Evolutionary conservation across 2,329 filamentous ascomycete species (phyloP).

Genomic region (Pseudonectria foliicola): DNA sequence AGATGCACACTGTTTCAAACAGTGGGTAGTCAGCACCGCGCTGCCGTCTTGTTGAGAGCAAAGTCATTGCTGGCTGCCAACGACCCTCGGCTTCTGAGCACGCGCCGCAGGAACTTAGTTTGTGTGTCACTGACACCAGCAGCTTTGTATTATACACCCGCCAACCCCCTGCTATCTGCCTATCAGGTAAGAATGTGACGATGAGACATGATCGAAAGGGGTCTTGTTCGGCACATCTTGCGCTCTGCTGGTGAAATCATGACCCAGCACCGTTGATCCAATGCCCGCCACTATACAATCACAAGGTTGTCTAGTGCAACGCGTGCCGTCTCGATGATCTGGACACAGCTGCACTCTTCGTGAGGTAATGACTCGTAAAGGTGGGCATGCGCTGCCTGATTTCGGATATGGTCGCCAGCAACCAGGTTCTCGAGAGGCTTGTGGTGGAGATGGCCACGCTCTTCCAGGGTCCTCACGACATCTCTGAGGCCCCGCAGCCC

Average conservation of each 20-base stretch:
- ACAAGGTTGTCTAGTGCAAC: conserved; percentile 46
- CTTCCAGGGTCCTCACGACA: conserved; percentile 46
- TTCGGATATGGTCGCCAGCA: conserved; percentile 28
- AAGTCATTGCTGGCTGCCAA: too few species aligned
- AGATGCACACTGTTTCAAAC: too few species aligned
- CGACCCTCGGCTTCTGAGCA: not conserved
- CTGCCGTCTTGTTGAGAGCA: too few species aligned
- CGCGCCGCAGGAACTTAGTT: not conserved
- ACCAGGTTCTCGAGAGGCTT: conserved; percentile 40
- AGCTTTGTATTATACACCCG: not conserved
- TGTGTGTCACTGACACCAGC: too few species aligned
- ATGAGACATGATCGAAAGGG: too few species aligned
- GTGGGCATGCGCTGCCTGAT: conserved; percentile 20
- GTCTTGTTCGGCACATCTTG: too few species aligned
- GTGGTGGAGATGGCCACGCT: conserved; percentile 41
- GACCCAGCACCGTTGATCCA: too few species aligned
- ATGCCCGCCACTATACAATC: conserved; percentile 35
- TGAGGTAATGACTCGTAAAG: conserved; percentile 22
- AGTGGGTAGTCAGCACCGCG: too few species aligned
- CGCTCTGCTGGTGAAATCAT: too few species aligned
- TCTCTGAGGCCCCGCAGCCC: conserved; percentile 42
- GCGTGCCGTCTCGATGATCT: conserved; percentile 48
- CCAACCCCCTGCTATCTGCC: too few species aligned
- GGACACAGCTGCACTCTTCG: conserved; percentile 37
- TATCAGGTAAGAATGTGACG: too few species aligned